Evolutionary conservation across 495 filamentous ascomycete species (phyloP).

Genomic region (Penicillium alfredii): DNA sequence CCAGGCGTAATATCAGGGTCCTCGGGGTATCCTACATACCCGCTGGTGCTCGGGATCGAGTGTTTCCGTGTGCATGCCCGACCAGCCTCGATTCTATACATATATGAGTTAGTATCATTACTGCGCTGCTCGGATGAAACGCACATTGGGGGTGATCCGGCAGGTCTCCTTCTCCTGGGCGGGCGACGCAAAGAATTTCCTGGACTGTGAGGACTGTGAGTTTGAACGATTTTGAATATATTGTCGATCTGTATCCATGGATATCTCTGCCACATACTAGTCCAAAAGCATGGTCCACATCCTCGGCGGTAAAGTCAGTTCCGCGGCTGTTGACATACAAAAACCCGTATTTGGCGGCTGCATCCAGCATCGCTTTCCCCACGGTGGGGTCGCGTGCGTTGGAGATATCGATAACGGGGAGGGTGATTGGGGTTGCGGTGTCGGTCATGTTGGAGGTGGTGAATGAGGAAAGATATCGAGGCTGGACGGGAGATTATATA

Average conservation of each 20-base stretch:
- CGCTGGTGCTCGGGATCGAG: constrained; percentile 79
- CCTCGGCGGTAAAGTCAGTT: constrained; percentile 56
- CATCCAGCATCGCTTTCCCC: constrained; percentile 69
- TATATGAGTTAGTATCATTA: constrained; percentile 3
- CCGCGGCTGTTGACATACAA: constrained; percentile 74
- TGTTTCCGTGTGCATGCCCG: constrained; percentile 79
- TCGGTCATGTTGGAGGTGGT: constrained; percentile 33
- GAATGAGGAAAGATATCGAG: constrained; percentile 14
- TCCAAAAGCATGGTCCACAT: constrained; percentile 69
- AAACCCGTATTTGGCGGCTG: constrained; percentile 77
- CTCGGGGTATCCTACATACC: constrained; percentile 43
- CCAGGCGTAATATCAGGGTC: background rate
- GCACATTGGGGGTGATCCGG: constrained; percentile 61
- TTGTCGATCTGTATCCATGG: background rate
- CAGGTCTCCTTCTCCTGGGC: constrained; percentile 65
- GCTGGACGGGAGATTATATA: background rate
- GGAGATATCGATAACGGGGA: constrained; percentile 78
- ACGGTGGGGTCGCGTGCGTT: constrained; percentile 47
- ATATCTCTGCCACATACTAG: constrained; percentile 46
- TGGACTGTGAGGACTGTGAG: constrained; percentile 49
- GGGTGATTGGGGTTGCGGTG: constrained; percentile 41
- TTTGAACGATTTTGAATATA: constrained; percentile 2
- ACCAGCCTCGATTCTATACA: constrained; percentile 76
- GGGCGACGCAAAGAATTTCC: constrained; percentile 69
- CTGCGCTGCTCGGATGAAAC: too few species aligned